phyloP scores from a whole-genome alignment of 2,329 filamentous ascomycete species.

The Drechslerella stenobrocha region DNA sequence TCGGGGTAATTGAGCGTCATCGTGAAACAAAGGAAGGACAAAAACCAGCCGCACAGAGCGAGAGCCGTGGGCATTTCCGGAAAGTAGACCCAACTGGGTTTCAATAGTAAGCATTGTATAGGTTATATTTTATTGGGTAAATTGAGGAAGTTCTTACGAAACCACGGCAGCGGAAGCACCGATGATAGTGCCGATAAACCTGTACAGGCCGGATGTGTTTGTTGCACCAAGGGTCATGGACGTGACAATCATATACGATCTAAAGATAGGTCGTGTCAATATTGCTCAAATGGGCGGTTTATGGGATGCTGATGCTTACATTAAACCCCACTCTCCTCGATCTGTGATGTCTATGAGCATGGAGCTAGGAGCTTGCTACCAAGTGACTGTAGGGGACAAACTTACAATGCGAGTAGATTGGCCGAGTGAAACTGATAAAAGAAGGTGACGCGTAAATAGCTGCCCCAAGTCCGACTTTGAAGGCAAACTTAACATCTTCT shows the following conservation, averaged over 20 bases:
- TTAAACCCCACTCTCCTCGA: conserved; percentile 89
- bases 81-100: conserved; percentile 70
- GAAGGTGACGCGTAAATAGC: conserved; percentile 85
- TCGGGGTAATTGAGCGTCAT: conserved; percentile 82
- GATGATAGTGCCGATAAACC: conserved; percentile 82
- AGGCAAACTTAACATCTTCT: conserved; percentile 74
- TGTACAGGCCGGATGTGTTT: conserved; percentile 85
- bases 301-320: too few species aligned
- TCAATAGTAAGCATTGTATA: neutral
- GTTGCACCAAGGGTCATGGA: conserved; percentile 96
- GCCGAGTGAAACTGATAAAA: conserved; percentile 76
- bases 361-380: too few species aligned
- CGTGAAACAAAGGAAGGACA: conserved; percentile 82
- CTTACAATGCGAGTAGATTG: conserved; percentile 63
- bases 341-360: neutral
- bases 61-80: conserved; percentile 73
- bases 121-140: too few species aligned
- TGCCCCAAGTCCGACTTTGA: conserved; percentile 91
- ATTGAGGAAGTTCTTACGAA: conserved; percentile 55
- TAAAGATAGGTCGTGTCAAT: too few species aligned
- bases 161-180: conserved; percentile 75
- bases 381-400: neutral
- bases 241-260: conserved; percentile 71
- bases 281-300: too few species aligned
- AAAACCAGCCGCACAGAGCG: conserved; percentile 78